Percentiles rank a stretch among this genome's conserved stretches.
Evolutionary conservation across 2,329 filamentous ascomycete species (phyloP).

Genomic region (Aspergillus jensenii): DNA sequence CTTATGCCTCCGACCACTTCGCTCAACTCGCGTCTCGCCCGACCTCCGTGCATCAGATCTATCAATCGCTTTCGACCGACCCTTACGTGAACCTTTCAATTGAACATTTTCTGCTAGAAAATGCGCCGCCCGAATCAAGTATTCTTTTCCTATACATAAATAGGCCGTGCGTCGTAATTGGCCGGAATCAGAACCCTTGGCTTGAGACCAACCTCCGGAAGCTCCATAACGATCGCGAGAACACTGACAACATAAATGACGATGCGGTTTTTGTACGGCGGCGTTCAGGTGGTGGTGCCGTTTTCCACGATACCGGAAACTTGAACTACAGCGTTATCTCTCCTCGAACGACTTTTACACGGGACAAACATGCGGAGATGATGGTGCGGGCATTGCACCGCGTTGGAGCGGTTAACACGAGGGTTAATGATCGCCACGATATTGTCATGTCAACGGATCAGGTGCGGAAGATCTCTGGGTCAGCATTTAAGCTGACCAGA

Average conservation of each 20-base stretch:
- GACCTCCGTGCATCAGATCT: conserved; percentile 59
- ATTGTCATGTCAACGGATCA: conserved; percentile 70
- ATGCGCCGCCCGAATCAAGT: conserved; percentile 68
- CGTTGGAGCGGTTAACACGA: conserved; percentile 51
- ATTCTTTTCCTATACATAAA: conserved; percentile 89
- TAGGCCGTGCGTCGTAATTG: conserved; percentile 81
- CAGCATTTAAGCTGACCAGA: conserved; percentile 88
- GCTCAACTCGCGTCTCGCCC: conserved; percentile 34
- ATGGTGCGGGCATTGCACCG: conserved; percentile 75
- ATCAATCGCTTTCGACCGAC: conserved; percentile 67
- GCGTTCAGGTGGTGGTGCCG: conserved; percentile 84
- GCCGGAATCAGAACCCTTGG: conserved; percentile 98
- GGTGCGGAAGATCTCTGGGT: conserved; percentile 82
- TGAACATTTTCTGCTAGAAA: conserved; percentile 84
- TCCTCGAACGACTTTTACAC: conserved; percentile 72
- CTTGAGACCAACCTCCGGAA: conserved; percentile 75
- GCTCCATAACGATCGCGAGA: conserved; percentile 48
- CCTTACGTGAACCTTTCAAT: conserved; percentile 91
- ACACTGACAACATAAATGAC: conserved; percentile 19
- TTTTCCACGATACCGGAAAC: conserved; percentile 92
- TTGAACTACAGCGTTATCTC: conserved; percentile 93
- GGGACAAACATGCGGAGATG: conserved; percentile 89
- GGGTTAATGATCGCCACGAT: conserved; percentile 89
- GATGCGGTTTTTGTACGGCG: conserved; percentile 71
- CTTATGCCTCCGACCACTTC: conserved; percentile 30